These are phyloP conservation scores for Naegleria gruberi DNA, from an alignment of 208 protist genomes.

Conservation along the genomic window DNA sequence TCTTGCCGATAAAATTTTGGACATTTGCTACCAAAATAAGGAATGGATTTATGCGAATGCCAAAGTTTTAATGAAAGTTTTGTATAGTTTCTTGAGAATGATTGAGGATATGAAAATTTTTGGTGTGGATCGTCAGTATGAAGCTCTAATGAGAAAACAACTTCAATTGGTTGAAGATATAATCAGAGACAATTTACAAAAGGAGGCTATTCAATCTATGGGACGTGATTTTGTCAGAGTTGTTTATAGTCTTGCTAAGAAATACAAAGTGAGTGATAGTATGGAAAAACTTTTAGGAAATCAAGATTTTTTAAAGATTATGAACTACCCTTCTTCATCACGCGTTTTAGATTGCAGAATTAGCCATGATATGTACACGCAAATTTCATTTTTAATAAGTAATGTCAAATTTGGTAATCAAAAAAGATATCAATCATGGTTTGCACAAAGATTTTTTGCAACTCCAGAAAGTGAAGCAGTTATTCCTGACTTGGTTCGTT, in stretches of 20 bases:
- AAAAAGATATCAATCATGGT: conserved; percentile 53
- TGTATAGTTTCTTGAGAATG: conserved; percentile 45
- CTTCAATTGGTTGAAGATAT: background rate
- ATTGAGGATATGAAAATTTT: conserved; percentile 36
- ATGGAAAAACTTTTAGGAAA: conserved; percentile 39
- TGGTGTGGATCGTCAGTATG: conserved; percentile 26
- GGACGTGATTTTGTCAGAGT: conserved; percentile 49
- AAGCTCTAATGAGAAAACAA: conserved; percentile 25
- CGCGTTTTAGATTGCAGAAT: conserved; percentile 35
- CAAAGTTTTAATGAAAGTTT: conserved; percentile 32
- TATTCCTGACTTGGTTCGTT: conserved; percentile 48
- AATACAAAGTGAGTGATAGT: conserved; percentile 34
- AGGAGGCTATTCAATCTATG: conserved; percentile 21
- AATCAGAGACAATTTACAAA: background rate
- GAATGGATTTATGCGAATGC: conserved; percentile 36
- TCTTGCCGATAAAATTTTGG: conserved; percentile 32
- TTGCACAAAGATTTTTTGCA: conserved; percentile 35
- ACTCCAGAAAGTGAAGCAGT: conserved; percentile 38
- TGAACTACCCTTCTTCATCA: conserved; percentile 34
- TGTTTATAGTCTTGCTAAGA: conserved; percentile 34
- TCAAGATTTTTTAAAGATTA: conserved; percentile 16
- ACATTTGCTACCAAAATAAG: conserved; percentile 15
- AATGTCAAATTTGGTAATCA: conserved; percentile 50
- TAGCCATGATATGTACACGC: conserved; percentile 41
- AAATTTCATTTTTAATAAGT: conserved; percentile 38